Conservation (phyloP, 441 rosid genomes). For the Corymbia calophylla region DNA sequence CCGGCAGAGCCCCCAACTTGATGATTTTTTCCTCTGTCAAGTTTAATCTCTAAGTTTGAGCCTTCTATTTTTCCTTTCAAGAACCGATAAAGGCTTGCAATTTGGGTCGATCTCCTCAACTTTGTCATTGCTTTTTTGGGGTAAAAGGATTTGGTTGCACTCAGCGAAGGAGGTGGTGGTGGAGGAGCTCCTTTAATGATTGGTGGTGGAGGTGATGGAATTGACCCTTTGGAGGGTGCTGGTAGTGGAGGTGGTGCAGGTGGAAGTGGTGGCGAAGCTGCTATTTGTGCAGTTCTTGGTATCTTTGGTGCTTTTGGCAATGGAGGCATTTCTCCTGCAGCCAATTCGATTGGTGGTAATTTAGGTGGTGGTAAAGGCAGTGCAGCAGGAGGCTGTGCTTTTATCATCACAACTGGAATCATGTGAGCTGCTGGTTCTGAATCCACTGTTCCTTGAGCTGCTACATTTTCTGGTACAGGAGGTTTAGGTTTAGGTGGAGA, state of each 20-base stretch:
- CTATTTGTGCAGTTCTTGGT: background rate
- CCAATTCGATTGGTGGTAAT: background rate
- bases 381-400: background rate
- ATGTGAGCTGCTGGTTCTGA: background rate
- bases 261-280: background rate
- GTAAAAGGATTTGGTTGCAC: background rate
- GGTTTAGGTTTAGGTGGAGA: background rate
- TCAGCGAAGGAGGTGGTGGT: conserved; percentile 14
- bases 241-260: background rate
- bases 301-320: background rate
- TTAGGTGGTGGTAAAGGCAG: background rate
- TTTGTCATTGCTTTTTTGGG: background rate
- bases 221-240: background rate
- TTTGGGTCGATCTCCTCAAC: conserved; percentile 12
- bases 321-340: background rate
- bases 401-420: background rate
- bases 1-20: conserved; percentile 17
- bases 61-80: conserved; percentile 17
- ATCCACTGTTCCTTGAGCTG: background rate
- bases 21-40: conserved; percentile 24
- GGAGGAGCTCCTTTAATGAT: conserved; percentile 17
- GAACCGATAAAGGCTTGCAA: conserved; percentile 10
- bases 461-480: background rate
- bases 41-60: conserved; percentile 4
- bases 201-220: conserved; percentile 17